Evolutionary conservation across 805 yeast genomes (phyloP).

Genomic region (Isabelozyma heimii): DNA sequence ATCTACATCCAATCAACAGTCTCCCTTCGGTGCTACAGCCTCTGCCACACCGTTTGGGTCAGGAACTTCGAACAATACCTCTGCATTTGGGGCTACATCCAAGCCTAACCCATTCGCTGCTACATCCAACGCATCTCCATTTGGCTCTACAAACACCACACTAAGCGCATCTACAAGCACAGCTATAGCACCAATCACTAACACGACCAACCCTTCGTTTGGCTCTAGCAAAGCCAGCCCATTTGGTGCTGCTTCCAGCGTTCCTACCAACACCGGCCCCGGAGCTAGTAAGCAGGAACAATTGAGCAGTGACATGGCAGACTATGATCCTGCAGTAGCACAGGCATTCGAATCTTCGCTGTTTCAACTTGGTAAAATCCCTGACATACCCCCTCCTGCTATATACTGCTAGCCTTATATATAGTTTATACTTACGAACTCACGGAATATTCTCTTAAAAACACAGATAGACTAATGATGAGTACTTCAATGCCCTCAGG

Average conservation of each 20-base stretch:
- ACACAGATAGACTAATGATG: too few relatives aligned
- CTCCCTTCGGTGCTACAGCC: slow-evolving; percentile 3
- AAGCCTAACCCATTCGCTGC: slow-evolving; percentile 4
- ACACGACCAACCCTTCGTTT: too few relatives aligned
- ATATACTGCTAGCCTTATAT: neutral
- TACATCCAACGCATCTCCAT: slow-evolving; percentile 8
- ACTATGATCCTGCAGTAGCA: slow-evolving; percentile 41
- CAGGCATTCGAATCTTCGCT: slow-evolving; percentile 45
- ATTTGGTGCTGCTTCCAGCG: slow-evolving; percentile 2
- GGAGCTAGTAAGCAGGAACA: too few relatives aligned
- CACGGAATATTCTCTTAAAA: too few relatives aligned
- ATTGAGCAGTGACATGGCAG: slow-evolving; percentile 17
- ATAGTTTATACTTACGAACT: neutral
- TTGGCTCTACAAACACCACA: slow-evolving; percentile 4
- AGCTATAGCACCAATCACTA: slow-evolving; percentile 30
- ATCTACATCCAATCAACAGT: slow-evolving; percentile 2
- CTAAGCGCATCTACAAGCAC: slow-evolving; percentile 26
- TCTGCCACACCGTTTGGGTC: slow-evolving; percentile 6
- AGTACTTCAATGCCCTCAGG: too few relatives aligned
- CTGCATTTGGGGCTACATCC: slow-evolving; percentile 11
- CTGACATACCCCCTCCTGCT: slow-evolving; percentile 70
- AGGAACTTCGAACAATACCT: slow-evolving; percentile 1
- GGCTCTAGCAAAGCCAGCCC: neutral
- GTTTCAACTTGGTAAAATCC: slow-evolving; percentile 63
- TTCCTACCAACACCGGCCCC: too few relatives aligned